phyloP scores from a whole-genome alignment of 176 grass and related monocot genomes.

The Oryza longistaminata region DNA sequence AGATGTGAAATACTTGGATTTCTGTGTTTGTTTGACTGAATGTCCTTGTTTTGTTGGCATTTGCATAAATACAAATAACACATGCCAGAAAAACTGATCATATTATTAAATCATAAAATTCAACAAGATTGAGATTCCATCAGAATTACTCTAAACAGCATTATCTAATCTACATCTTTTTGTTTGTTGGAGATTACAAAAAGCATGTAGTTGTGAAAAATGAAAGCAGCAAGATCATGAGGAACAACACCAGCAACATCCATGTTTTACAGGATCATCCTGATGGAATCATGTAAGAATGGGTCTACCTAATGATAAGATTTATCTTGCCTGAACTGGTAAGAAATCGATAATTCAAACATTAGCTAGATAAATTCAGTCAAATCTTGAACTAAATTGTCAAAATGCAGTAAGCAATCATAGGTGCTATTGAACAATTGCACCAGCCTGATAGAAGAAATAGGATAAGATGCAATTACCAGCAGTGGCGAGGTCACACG shows the following conservation, averaged over 20 bases:
- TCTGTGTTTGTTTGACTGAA: background rate
- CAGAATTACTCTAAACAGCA: background rate
- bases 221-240: background rate
- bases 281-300: background rate
- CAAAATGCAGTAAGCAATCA: background rate
- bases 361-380: background rate
- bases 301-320: background rate
- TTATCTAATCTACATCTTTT: background rate
- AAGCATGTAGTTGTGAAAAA: background rate
- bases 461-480: conserved; percentile 39
- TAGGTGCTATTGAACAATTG: background rate
- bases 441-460: background rate
- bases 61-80: background rate
- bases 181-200: background rate
- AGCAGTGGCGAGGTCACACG: conserved; percentile 88
- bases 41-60: background rate
- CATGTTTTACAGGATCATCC: background rate
- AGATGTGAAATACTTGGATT: background rate
- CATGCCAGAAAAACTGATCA: background rate
- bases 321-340: background rate
- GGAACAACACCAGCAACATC: background rate
- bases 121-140: background rate
- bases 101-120: background rate
- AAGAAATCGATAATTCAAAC: background rate
- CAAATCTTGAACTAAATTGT: background rate